Evolutionary conservation across 345 rosid genomes (phyloP).

Genomic region (Boechera stricta): DNA sequence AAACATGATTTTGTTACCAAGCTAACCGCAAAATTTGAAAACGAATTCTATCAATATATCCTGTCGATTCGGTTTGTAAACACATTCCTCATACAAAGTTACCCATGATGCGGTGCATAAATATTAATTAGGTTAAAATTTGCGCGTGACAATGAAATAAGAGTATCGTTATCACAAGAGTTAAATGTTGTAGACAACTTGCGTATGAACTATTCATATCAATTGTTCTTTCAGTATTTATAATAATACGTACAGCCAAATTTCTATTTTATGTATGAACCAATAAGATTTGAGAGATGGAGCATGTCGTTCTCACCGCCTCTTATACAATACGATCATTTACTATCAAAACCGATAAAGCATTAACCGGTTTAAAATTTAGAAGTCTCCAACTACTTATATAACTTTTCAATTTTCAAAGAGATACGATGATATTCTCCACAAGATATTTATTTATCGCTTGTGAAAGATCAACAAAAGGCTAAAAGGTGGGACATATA

Average conservation of each 20-base stretch:
- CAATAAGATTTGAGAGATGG: constrained; percentile 39
- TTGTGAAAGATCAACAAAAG: constrained; percentile 18
- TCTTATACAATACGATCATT: constrained; percentile 15
- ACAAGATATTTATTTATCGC: neutral
- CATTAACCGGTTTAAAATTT: constrained; percentile 19
- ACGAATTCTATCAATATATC: too few species aligned
- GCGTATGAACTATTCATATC: constrained; percentile 41
- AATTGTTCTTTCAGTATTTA: constrained; percentile 39
- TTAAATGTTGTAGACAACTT: constrained; percentile 43
- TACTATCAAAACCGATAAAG: constrained; percentile 33
- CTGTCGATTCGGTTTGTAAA: neutral
- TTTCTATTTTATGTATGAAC: constrained; percentile 32
- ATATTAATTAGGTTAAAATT: neutral
- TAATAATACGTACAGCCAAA: constrained; percentile 7
- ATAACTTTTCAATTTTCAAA: constrained; percentile 15
- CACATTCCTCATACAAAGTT: neutral
- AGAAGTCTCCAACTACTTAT: neutral
- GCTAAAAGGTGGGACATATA: constrained; percentile 7
- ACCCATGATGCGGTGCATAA: constrained; percentile 7
- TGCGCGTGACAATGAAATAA: constrained; percentile 18
- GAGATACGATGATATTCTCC: constrained; percentile 9
- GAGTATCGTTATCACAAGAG: constrained; percentile 41
- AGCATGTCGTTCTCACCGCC: constrained; percentile 41
- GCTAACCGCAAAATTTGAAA: neutral
- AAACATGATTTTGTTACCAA: neutral